phyloP scores from a whole-genome alignment of 495 filamentous ascomycete genomes.

The Aspergillus nidulans region DNA sequence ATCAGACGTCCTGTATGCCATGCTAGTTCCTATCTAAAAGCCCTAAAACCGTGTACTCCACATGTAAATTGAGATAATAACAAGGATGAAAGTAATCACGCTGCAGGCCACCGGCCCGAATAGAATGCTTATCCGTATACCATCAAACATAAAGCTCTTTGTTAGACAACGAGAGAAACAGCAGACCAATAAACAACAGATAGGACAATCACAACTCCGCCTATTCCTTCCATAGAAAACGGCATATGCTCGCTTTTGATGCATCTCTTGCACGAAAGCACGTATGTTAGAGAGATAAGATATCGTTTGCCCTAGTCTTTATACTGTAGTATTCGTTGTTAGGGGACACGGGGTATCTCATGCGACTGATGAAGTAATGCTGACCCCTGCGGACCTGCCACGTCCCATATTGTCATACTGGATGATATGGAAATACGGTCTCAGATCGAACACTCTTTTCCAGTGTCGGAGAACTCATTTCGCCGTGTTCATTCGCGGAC shows the following conservation, averaged over 20 bases:
- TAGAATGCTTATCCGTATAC: constrained; percentile 12
- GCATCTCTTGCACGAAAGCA: not conserved
- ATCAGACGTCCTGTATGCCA: not conserved
- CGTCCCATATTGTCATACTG: constrained; percentile 6
- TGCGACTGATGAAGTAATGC: not conserved
- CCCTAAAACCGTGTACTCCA: not conserved
- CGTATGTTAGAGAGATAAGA: not conserved
- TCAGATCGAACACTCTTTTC: constrained; percentile 10
- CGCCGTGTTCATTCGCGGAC: no score
- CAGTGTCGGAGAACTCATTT: no score
- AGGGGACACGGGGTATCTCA: constrained; percentile 8
- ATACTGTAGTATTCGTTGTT: constrained; percentile 9
- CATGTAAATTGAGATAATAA: constrained; percentile 4
- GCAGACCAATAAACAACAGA: not conserved
- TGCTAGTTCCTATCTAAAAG: not conserved
- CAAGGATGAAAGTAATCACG: not conserved
- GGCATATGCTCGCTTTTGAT: constrained; percentile 1
- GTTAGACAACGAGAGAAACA: not conserved
- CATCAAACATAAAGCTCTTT: constrained; percentile 17
- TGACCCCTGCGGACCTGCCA: constrained; percentile 9
- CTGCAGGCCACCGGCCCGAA: constrained; percentile 7
- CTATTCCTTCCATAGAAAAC: not conserved
- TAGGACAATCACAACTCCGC: not conserved
- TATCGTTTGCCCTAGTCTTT: not conserved
- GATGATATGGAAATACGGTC: constrained; percentile 5